phyloP scores from a whole-genome alignment of 2,329 filamentous ascomycete genomes.

The Coniochaeta sp. region DNA sequence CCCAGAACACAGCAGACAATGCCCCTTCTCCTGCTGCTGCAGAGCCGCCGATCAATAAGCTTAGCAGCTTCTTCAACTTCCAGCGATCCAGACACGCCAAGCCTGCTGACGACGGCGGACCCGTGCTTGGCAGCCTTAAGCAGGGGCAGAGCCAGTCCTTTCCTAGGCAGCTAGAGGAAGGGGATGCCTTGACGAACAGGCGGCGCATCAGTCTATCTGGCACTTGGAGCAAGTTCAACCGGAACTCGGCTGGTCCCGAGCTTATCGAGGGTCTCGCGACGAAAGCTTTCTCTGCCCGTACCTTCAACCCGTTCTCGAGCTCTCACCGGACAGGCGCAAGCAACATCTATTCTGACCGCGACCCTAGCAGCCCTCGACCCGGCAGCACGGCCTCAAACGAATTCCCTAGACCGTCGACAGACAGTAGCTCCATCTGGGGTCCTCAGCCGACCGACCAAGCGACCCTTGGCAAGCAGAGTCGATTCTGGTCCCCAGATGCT shows the following conservation, averaged over 20 bases:
- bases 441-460: slow-evolving; percentile 32
- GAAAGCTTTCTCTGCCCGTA: slow-evolving; percentile 31
- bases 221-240: slow-evolving; percentile 50
- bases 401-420: slow-evolving; percentile 69
- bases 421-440: slow-evolving; percentile 70
- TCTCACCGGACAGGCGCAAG: slow-evolving; percentile 36
- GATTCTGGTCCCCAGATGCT: slow-evolving; percentile 58
- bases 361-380: slow-evolving; percentile 55
- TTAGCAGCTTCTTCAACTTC: slow-evolving; percentile 47
- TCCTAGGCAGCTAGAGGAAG: slow-evolving; percentile 53
- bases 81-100: slow-evolving; percentile 57
- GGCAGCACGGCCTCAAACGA: slow-evolving; percentile 62
- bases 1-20: slow-evolving; percentile 25
- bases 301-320: slow-evolving; percentile 37
- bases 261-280: slow-evolving; percentile 25
- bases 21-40: slow-evolving; percentile 32
- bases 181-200: slow-evolving; percentile 42
- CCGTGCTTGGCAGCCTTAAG: slow-evolving; percentile 61
- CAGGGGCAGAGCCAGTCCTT: slow-evolving; percentile 71
- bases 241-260: slow-evolving; percentile 42
- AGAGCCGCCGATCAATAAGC: slow-evolving; percentile 28
- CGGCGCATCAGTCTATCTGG: slow-evolving; percentile 49
- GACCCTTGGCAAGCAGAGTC: slow-evolving; percentile 40
- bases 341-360: slow-evolving; percentile 43
- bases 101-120: slow-evolving; percentile 51